These are phyloP conservation scores for Phoenix roebelenii DNA, from an alignment of 176 grass and related monocot species.

Conservation along the genomic window DNA sequence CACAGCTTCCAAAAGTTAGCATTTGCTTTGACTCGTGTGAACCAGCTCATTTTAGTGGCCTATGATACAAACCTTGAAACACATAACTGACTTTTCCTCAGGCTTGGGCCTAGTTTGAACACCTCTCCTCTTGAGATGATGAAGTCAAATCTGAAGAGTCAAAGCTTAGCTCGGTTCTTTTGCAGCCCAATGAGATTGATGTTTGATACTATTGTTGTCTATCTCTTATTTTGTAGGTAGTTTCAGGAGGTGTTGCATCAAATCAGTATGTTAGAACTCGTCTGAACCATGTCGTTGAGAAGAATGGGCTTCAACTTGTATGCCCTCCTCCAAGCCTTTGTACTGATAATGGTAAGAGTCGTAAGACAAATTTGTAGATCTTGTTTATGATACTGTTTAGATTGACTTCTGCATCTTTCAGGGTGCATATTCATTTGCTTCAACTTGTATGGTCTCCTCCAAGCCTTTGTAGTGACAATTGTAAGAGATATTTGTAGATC, in stretches of 20 bases:
- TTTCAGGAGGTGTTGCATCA: constrained; percentile 95
- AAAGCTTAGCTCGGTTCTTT: no score
- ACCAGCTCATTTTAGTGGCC: no score
- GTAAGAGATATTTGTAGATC: constrained; percentile 21
- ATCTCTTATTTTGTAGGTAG: constrained; percentile 47
- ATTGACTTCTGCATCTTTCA: no score
- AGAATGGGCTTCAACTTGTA: constrained; percentile 56
- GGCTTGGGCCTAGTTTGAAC: no score
- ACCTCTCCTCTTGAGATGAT: no score
- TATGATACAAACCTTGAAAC: no score
- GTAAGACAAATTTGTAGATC: constrained; percentile 22
- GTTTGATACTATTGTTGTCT: not conserved
- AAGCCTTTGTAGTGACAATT: constrained; percentile 90
- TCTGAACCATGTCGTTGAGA: constrained; percentile 47
- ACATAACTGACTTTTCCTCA: no score
- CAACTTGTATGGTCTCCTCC: constrained; percentile 43
- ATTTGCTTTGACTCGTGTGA: no score
- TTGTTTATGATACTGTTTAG: not conserved
- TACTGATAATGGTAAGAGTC: constrained; percentile 87
- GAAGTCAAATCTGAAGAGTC: no score
- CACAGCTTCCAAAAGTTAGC: no score
- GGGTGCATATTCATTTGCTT: not conserved
- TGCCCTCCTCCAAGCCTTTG: constrained; percentile 85
- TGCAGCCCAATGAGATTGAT: no score
- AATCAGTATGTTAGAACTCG: constrained; percentile 71